Evolutionary conservation across 306 rosid genomes (phyloP).

Genomic region (Acacia confusa): DNA sequence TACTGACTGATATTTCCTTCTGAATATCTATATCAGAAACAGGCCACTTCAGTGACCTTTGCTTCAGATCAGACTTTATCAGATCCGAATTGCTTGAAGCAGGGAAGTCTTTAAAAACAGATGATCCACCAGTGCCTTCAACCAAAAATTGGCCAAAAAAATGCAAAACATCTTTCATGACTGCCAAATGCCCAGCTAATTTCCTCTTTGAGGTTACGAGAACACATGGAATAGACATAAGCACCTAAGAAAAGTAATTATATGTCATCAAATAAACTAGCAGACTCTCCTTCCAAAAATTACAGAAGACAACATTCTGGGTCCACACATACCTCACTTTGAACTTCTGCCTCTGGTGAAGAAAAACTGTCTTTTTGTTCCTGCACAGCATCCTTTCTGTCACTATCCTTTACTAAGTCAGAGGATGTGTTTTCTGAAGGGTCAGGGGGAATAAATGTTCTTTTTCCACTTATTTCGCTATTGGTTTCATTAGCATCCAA

Average conservation of each 20-base stretch:
- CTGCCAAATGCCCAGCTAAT: slow-evolving; percentile 89
- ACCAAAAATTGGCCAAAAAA: slow-evolving; percentile 87
- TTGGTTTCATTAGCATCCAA: slow-evolving; percentile 59
- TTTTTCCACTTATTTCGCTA: slow-evolving; percentile 57
- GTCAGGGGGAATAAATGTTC: slow-evolving; percentile 45
- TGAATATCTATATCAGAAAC: slow-evolving; percentile 60
- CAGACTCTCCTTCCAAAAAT: slow-evolving; percentile 3
- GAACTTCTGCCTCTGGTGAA: slow-evolving; percentile 64
- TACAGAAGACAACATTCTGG: slow-evolving; percentile 28
- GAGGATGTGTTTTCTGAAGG: slow-evolving; percentile 56
- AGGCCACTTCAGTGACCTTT: slow-evolving; percentile 60
- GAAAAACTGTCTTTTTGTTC: slow-evolving; percentile 66
- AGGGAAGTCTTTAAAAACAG: slow-evolving; percentile 75
- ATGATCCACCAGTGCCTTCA: slow-evolving; percentile 94
- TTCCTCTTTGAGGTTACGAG: slow-evolving; percentile 89
- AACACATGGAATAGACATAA: slow-evolving; percentile 76
- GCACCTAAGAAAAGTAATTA: slow-evolving; percentile 71
- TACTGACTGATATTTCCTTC: slow-evolving; percentile 51
- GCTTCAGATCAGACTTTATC: slow-evolving; percentile 68
- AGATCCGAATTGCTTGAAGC: slow-evolving; percentile 59
- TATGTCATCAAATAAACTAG: slow-evolving; percentile 23
- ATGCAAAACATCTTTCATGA: slow-evolving; percentile 89
- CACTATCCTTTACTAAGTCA: slow-evolving; percentile 62
- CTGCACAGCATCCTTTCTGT: slow-evolving; percentile 60
- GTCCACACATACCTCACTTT: slow-evolving; percentile 64